phyloP scores from a whole-genome alignment of 352 stramenopile species.

The Phytophthora sojae region DNA sequence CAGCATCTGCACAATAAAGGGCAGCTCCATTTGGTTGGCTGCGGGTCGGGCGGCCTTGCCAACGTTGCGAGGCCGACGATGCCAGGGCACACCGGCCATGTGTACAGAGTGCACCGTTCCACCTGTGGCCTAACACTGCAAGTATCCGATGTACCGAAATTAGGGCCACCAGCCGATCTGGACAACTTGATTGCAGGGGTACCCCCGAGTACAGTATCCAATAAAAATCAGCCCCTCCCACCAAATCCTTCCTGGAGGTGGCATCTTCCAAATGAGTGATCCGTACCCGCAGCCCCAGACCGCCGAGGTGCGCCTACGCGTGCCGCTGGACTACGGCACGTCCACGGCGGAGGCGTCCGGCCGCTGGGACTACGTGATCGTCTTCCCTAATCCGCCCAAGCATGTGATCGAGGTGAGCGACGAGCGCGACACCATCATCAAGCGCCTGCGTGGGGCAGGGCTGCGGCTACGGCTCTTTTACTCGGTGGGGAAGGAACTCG shows the following conservation, averaged over 20 bases:
- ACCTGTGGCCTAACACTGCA: too few species aligned
- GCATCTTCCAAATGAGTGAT: too few species aligned
- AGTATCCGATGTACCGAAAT: too few species aligned
- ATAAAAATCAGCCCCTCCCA: constrained; percentile 7
- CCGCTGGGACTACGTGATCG: constrained; percentile 88
- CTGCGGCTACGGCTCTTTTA: constrained; percentile 83
- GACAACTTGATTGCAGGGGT: background rate
- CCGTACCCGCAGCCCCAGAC: constrained; percentile 47
- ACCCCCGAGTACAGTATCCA: background rate
- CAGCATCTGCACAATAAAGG: background rate
- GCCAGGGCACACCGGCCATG: too few species aligned
- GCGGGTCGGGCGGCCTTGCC: background rate
- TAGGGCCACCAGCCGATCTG: background rate
- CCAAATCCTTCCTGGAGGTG: constrained; percentile 11
- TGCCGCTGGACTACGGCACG: constrained; percentile 61
- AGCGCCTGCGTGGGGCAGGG: constrained; percentile 63
- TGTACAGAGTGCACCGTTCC: too few species aligned
- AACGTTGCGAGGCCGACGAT: too few species aligned
- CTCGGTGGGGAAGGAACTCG: constrained; percentile 66
- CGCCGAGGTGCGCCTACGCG: constrained; percentile 38
- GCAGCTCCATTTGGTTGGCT: background rate
- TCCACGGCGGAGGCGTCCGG: constrained; percentile 39
- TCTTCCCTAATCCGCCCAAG: constrained; percentile 80
- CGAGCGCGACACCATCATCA: constrained; percentile 83
- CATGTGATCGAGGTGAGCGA: constrained; percentile 65